Base-by-base conservation (phyloP, 805 yeast species). In the Metschnikowia vanudenii region DNA sequence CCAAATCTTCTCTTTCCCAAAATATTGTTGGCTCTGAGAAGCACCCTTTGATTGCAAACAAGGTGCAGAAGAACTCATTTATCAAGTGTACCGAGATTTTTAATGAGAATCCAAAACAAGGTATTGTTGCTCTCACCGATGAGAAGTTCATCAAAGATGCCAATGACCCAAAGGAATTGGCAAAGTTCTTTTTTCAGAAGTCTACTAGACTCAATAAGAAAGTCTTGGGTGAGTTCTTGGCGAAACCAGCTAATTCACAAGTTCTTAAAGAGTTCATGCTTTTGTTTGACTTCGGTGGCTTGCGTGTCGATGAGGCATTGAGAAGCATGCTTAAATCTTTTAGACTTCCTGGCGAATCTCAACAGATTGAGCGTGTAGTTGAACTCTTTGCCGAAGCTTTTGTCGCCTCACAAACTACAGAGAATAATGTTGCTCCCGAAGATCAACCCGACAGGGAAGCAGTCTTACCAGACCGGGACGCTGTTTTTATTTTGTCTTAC, bases 271-370 rank as follows among this genome's bases (percentile, higher is more conserved):
- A 77, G 39, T 94, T 89, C 60, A 78, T 92, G 53, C 70, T 72
- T 1, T 64, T 81, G 45, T 85, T 92, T 62, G 92, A 91, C 47
- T 91, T 91, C 61, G 70, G 74, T 31, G 85, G 80, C 16, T 71
- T 86, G 55, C 75, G 99, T 59, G 92, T 95, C 2, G 99, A 94
- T 64, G 97, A 92, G 65, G 97, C 97, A 0, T 71, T 94, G 43
- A 78, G 99, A 58, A 75, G 87, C 46, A 65, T 94, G 49, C 73
- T 95, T 54, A 85, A 87, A 46, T 79, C 86, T 17, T 92, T 94
- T 61, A 79, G 99, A 63, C 74, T 94, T 40, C 98, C 98, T 1
- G 99, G 99, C 49, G 99, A 94, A 67, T 86, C 97, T 0, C 98
- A 90, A 60, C 97, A 89, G 64, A 94, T 94, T 62, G 99, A 94